Conservation (phyloP, 345 rosid species). For the Clausena lansium region DNA sequence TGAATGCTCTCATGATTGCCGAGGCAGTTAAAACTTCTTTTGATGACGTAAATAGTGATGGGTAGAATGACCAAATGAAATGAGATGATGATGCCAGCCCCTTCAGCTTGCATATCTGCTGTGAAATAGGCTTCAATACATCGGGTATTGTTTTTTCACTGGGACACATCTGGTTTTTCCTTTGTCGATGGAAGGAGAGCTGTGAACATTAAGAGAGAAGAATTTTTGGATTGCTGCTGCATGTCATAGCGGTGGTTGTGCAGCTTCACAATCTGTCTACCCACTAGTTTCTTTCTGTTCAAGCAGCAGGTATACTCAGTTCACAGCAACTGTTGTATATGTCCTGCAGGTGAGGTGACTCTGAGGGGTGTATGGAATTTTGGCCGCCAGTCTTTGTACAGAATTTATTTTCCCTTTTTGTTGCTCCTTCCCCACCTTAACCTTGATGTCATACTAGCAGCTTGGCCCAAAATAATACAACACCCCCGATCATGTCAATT, state of each 20-base stretch:
- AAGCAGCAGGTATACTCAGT: slow-evolving; percentile 26
- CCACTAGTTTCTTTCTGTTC: slow-evolving; percentile 17
- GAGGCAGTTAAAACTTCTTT: slow-evolving; percentile 73
- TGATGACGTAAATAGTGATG: slow-evolving; percentile 42
- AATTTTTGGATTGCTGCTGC: slow-evolving; percentile 21
- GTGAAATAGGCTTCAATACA: slow-evolving; percentile 3
- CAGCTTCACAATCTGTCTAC: slow-evolving; percentile 14
- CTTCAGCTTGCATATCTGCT: slow-evolving; percentile 16
- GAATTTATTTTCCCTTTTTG: slow-evolving; percentile 15
- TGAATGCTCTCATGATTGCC: slow-evolving; percentile 79
- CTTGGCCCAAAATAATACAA: slow-evolving; percentile 38
- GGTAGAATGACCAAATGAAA: slow-evolving; percentile 25
- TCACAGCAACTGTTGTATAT: slow-evolving; percentile 19
- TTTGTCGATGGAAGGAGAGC: slow-evolving; percentile 5
- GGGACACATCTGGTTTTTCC: slow-evolving; percentile 20
- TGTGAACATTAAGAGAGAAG: slow-evolving; percentile 11
- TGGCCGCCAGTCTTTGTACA: slow-evolving; percentile 49
- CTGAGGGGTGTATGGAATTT: slow-evolving; percentile 37
- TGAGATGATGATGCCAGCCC: slow-evolving; percentile 22
- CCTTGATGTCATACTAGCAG: slow-evolving; percentile 33
- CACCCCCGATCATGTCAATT: slow-evolving; percentile 24
- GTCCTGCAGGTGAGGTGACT: slow-evolving; percentile 26
- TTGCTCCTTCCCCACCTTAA: slow-evolving; percentile 1
- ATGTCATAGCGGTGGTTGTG: slow-evolving; percentile 20
- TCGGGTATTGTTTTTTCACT: slow-evolving; percentile 17